Base-by-base conservation (phyloP, 2,329 filamentous ascomycete genomes). In the Claviceps maximensis region DNA sequence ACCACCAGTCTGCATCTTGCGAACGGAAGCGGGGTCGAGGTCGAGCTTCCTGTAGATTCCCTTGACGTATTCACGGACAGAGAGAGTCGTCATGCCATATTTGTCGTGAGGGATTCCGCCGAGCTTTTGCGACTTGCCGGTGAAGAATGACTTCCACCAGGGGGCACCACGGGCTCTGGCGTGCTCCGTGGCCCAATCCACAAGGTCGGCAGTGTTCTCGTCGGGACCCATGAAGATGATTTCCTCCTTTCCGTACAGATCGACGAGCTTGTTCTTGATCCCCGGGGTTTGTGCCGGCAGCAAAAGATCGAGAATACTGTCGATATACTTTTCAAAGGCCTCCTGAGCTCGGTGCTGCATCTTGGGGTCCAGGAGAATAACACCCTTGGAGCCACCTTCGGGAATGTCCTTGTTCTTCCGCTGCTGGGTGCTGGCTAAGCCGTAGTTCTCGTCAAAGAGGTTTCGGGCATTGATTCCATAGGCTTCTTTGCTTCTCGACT, bases 101-200 rank as follows among this genome's bases (percentile, higher is more conserved):
- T 77, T 73, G 67, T 98, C 93, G 70, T 98, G 93, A 40, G 93
- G 93, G 60, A 98, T 98, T 65, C 93, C 93, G 58, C 93, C 93
- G 15, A 98, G 79, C 70, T 87, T 93, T 51, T 89, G 93, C 61
- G 89, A 95, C 78, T 98, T 98, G 64, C 93, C 93, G 2, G 93
- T 98, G 78, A 98, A 98, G 80, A 98, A 98, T 0, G 93, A 98
- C 77, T 98, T 98, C 93, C 93, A 98, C 89, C 91, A 98, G 29
- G 89, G 89, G 4, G 93, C 93, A 47, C 89, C 89, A 61, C 93
- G 84, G 56, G 75, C 74, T 51, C 89, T 82, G 56, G 93, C 93
- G 69, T 98, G 93, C 69, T 93, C 85, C 1, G 93, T 98, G n/a
- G 93, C 93, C 93, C 93, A 98, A 71, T 98, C 84, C 50, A 98